Conservation (phyloP, 164 flowering plant genomes). For the Vitis vinifera region ASM3070453v1 NC_081814.1:6328001-6328500, state of each 20-base stretch:
- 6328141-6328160: constrained; percentile 1
- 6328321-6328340: constrained; percentile 59
- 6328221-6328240: constrained; percentile 41
- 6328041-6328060: constrained; percentile 53
- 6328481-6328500: constrained; percentile 37
- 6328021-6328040: constrained; percentile 63
- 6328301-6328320: constrained; percentile 34
- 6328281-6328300: constrained; percentile 55
- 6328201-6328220: constrained; percentile 46
- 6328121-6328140: neutral
- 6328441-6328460: constrained; percentile 29
- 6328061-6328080: constrained; percentile 52
- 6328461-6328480: constrained; percentile 16
- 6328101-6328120: constrained; percentile 17
- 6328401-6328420: neutral
- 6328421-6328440: neutral
- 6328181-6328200: constrained; percentile 42
- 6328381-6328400: neutral
- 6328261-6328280: constrained; percentile 64
- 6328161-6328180: constrained; percentile 41
- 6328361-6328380: neutral
- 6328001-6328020: constrained; percentile 39
- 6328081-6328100: constrained; percentile 51
- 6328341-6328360: constrained; percentile 31
- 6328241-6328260: constrained; percentile 47